phyloP scores from a whole-genome alignment of 768 basidiomycete genomes.

The Tubosaeta brunneosetosa region DNA sequence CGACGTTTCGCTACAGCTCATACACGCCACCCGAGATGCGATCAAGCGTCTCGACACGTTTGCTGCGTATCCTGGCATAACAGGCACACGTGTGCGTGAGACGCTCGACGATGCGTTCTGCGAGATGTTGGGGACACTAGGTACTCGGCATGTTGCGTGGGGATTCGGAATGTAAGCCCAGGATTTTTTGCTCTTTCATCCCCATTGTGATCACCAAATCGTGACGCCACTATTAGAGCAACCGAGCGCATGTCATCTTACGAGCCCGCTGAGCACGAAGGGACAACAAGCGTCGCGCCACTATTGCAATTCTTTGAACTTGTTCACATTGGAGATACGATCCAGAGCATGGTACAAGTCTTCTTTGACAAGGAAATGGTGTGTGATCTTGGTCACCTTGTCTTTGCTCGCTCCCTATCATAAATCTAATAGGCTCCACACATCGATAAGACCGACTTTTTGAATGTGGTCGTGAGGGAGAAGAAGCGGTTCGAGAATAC shows the following conservation, averaged over 20 bases:
- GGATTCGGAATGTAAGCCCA: conserved; percentile 72
- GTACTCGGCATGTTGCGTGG: conserved; percentile 71
- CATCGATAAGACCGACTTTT: conserved; percentile 90
- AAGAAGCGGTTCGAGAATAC: conserved; percentile 95
- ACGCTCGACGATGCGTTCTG: conserved; percentile 94
- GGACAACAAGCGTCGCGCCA: conserved; percentile 81
- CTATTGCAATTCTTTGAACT: conserved; percentile 96
- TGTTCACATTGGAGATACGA: conserved; percentile 95
- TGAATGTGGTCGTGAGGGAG: conserved; percentile 89
- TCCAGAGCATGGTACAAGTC: conserved; percentile 95
- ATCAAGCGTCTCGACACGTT: conserved; percentile 93
- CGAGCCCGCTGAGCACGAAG: conserved; percentile 81
- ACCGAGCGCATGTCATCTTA: conserved; percentile 87
- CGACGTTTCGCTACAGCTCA: conserved; percentile 85
- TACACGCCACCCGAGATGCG: conserved; percentile 88
- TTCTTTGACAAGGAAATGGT: conserved; percentile 97
- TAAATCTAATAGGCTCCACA: conserved; percentile 58
- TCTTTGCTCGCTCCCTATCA: background rate
- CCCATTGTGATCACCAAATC: background rate
- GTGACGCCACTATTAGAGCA: conserved; percentile 47
- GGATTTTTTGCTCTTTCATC: background rate
- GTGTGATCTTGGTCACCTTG: conserved; percentile 15
- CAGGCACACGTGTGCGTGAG: conserved; percentile 83
- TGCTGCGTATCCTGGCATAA: conserved; percentile 77
- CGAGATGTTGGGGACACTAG: conserved; percentile 70